Evolutionary conservation across 306 rosid species (phyloP), one percentile per base, ranked within the genome.

Genomic region (Ceratonia siliqua): DNA sequence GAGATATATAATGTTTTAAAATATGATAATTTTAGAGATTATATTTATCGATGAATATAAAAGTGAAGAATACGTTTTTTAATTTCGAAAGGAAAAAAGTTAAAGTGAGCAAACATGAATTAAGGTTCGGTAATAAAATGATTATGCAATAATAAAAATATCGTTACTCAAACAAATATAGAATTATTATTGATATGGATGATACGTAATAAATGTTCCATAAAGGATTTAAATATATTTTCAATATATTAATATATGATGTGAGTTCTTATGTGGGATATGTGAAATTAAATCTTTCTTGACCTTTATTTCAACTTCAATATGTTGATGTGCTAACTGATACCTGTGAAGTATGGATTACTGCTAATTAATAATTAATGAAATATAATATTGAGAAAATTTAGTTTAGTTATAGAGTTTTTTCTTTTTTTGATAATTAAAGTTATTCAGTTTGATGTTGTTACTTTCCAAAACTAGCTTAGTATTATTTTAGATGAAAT

Each of bases 301-400:
- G 63, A 46, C 55, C 24, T 36, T 21, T 22, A 48, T 49, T 27
- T 79, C 72, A 74, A 66, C 75, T 56, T 46, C 49, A 64, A 68
- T n/a, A n/a, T 20, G 83, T 27, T 66, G 76, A 79, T 58, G 49
- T 66, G 53, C 62, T 68, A 73, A 56, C 79, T 7, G 7, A 33
- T 27, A 5, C 5, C 20, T 12, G 25, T 54, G 18, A 72, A 62
- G 11, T 35, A 49, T 33, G 39, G 14, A n/a, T 62, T 36, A 42
- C 22, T 8, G n/a, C 74, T 55, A 45, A 53, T 50, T n/a, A n/a
- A 35, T 53, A 5, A n/a, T 8, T 11, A 22, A 4, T 14, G 14
- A 39, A 62, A 53, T 12, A 18, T 43, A 52, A 21, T 17, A 41
- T 43, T 20, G 0, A 20, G 14, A 72, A 70, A 62, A 52, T 52